Evolutionary conservation across 2,329 filamentous ascomycete genomes (phyloP).

Genomic region (Alternaria arbusti): DNA sequence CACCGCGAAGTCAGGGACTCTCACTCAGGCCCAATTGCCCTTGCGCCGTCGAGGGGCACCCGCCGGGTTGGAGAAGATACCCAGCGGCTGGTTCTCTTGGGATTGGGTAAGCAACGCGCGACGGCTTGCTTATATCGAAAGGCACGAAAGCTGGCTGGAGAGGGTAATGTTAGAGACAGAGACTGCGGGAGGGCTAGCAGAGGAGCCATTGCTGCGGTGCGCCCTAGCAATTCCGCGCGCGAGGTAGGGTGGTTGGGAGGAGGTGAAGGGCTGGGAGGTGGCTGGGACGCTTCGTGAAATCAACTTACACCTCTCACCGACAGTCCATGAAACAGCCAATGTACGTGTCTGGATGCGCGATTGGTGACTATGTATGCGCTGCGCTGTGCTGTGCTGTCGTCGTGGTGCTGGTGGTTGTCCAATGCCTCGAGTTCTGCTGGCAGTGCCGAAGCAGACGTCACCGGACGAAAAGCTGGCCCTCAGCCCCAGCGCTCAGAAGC

Average conservation of each 20-base stretch:
- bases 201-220: constrained; percentile 31
- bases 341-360: constrained; percentile 18
- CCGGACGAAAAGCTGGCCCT: constrained; percentile 17
- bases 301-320: constrained; percentile 23
- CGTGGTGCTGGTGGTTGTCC: constrained; percentile 13
- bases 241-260: constrained; percentile 8
- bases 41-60: constrained; percentile 28
- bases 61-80: constrained; percentile 22
- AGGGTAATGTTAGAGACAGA: constrained; percentile 28
- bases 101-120: constrained; percentile 16
- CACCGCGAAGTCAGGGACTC: constrained; percentile 29
- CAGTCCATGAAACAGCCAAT: constrained; percentile 15
- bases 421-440: constrained; percentile 19
- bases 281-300: constrained; percentile 20
- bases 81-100: constrained; percentile 24
- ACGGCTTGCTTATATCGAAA: constrained; percentile 24
- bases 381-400: constrained; percentile 8
- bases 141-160: constrained; percentile 28
- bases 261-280: constrained; percentile 26
- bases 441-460: constrained; percentile 21
- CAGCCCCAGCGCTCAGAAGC: constrained; percentile 24
- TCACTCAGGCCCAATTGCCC: constrained; percentile 19
- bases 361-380: constrained; percentile 20
- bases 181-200: constrained; percentile 26
- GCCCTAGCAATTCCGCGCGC: constrained; percentile 12